Evolutionary conservation across 805 yeast species (phyloP).

Genomic region (Nakazawaea ambrosiae): DNA sequence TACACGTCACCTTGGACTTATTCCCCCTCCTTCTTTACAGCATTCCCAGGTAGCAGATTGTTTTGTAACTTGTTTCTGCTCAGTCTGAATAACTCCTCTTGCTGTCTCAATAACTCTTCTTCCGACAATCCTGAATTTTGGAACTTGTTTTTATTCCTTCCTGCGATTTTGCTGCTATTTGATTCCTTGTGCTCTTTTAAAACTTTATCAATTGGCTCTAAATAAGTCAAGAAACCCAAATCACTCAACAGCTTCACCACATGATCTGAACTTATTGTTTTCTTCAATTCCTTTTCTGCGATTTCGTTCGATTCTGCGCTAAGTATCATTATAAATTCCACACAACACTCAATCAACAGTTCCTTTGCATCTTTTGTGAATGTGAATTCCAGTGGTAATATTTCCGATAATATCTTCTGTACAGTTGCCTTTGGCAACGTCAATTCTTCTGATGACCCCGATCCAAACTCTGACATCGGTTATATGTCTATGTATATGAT

Average conservation of each 20-base stretch:
- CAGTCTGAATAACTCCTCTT: slow-evolving; percentile 79
- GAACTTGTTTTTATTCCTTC: slow-evolving; percentile 85
- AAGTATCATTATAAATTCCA: slow-evolving; percentile 90
- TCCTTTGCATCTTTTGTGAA: slow-evolving; percentile 93
- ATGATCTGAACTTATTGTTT: slow-evolving; percentile 95
- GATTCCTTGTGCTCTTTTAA: slow-evolving; percentile 83
- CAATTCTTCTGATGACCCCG: slow-evolving; percentile 21
- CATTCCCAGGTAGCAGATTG: too few relatives aligned
- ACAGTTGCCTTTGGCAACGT: slow-evolving; percentile 69
- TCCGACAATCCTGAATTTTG: slow-evolving; percentile 89
- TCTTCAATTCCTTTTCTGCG: slow-evolving; percentile 92
- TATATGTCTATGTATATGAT: too few relatives aligned
- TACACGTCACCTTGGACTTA: slow-evolving; percentile 6
- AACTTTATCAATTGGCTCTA: slow-evolving; percentile 74
- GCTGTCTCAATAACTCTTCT: slow-evolving; percentile 87
- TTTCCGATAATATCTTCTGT: slow-evolving; percentile 87
- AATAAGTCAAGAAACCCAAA: slow-evolving; percentile 79
- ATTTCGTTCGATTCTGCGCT: slow-evolving; percentile 93
- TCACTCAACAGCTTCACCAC: slow-evolving; percentile 84
- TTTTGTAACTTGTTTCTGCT: slow-evolving; percentile 27
- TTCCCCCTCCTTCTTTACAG: slow-evolving; percentile 7
- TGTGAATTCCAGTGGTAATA: slow-evolving; percentile 79
- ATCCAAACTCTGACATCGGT: slow-evolving; percentile 9
- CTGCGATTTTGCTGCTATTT: slow-evolving; percentile 63
- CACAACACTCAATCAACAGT: slow-evolving; percentile 91